These are phyloP conservation scores for Hypoxylon crocopeplum DNA, from an alignment of 495 filamentous ascomycete species.

Conservation along the genomic window DNA sequence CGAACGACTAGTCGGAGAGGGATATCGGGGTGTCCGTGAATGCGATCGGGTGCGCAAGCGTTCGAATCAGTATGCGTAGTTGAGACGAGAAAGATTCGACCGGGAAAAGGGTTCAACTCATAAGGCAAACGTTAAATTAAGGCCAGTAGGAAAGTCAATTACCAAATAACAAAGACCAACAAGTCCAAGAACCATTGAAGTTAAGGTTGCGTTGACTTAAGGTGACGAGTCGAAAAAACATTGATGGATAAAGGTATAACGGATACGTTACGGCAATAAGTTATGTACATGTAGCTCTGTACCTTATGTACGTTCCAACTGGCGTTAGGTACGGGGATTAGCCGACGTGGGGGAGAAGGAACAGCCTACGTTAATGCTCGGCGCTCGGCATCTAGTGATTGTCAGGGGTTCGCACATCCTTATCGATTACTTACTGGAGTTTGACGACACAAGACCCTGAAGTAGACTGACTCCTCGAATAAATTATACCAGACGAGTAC, in stretches of 20 bases:
- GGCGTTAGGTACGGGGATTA: neutral
- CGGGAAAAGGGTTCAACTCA: too few species aligned
- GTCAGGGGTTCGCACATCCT: too few species aligned
- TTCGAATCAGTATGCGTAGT: neutral
- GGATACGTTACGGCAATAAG: neutral
- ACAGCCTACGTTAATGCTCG: conserved; percentile 26
- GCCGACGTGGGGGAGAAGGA: conserved; percentile 14
- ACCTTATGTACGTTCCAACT: neutral
- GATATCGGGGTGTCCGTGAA: neutral
- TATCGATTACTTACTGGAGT: too few species aligned
- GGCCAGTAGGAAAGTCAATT: too few species aligned
- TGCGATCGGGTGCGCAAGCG: neutral
- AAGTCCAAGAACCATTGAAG: neutral
- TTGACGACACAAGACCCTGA: too few species aligned
- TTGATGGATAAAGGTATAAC: too few species aligned
- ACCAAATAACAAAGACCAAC: too few species aligned
- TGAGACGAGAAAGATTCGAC: neutral
- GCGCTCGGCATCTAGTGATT: neutral
- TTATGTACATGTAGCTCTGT: conserved; percentile 1
- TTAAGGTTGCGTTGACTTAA: neutral
- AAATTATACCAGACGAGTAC: too few species aligned
- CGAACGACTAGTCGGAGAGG: neutral
- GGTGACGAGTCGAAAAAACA: neutral
- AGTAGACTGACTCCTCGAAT: too few species aligned
- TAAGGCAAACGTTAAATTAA: too few species aligned